Conservation (phyloP, 2,329 filamentous ascomycete species). For the Phaeophleospora eucalypticola region DNA sequence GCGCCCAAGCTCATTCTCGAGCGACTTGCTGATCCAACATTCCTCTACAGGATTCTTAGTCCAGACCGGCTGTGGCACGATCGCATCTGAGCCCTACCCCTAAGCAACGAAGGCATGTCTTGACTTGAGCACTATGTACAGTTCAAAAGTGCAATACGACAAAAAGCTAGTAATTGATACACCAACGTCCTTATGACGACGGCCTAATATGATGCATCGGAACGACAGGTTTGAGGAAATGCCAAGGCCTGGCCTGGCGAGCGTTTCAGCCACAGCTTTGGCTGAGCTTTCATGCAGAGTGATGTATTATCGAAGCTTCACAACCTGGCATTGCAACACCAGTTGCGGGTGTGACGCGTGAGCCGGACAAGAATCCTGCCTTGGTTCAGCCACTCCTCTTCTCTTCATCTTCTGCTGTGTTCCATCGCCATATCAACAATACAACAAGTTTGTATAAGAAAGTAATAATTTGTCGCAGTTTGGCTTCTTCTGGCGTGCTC, state of each 20-base stretch:
- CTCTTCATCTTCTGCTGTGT: background rate
- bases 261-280: conserved; percentile 14
- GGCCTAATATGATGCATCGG: conserved; percentile 1
- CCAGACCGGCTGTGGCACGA: conserved; percentile 25
- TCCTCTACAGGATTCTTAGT: conserved; percentile 17
- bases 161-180: background rate
- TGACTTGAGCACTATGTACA: background rate
- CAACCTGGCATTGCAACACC: conserved; percentile 5
- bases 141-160: background rate
- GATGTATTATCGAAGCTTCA: conserved; percentile 13
- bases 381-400: conserved; percentile 2
- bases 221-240: background rate
- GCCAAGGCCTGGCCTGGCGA: background rate
- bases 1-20: no score
- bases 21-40: background rate
- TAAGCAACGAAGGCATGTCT: conserved; percentile 6
- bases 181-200: background rate
- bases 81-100: conserved; percentile 13
- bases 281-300: conserved; percentile 14
- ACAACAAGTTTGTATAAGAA: background rate
- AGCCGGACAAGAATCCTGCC: conserved; percentile 2
- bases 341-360: conserved; percentile 15
- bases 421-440: background rate
- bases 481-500: background rate
- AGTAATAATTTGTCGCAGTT: background rate